Evolutionary conservation across 23 red algal genomes (phyloP), one percentile per base, ranked within the genome.

Genomic region (Gracilaria domingensis): DNA sequence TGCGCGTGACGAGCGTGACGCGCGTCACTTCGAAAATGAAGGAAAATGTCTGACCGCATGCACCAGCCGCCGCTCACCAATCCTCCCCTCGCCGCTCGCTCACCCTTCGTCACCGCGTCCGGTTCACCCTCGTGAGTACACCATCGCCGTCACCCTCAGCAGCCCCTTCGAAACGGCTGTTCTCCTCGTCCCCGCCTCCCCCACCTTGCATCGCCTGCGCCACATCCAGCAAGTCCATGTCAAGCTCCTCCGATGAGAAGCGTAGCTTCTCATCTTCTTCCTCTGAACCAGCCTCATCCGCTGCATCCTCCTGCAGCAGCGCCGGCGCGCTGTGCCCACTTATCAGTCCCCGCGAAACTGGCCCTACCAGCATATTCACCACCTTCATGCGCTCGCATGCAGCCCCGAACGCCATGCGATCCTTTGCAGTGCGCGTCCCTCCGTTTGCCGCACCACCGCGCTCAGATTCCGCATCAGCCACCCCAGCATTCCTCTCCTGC

Each of bases 331-430:
- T 23, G n/a, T 57, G 17, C 11, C 37, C 78, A n/a, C 44, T 82
- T 37, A 82, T 62, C 54, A 62, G 50, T 82, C 54, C 54, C 2
- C 81, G 65, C 60, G 56, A 85, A 33, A 66, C 56, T 30, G 81
- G 81, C 21, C 59, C 65, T 17, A 85, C 12, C 81, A 85, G 72
- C 72, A 77, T 77, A 42, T 77, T 77, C 40, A 77, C 72, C 72
- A 77, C 72, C 72, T 77, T 77, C 72, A 77, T 77, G 72, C 72
- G 72, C 42, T 77, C 72, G 42, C 72, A 77, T 18, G 72, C 72
- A 8, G 72, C 72, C 38, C 72, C 72, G 45, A 77, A 77, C 42
- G 72, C 72, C 72, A 77, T 77, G 72, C 72, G 72, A 17, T 77
- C 72, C 72, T 51, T 77, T 25, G 20, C 72, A 14, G 20, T 49